A percentile compares a stretch with the other conserved stretches of the same genome.
phyloP scores from a whole-genome alignment of 2,329 filamentous ascomycete species.

The Pezicula radicicola region DNA sequence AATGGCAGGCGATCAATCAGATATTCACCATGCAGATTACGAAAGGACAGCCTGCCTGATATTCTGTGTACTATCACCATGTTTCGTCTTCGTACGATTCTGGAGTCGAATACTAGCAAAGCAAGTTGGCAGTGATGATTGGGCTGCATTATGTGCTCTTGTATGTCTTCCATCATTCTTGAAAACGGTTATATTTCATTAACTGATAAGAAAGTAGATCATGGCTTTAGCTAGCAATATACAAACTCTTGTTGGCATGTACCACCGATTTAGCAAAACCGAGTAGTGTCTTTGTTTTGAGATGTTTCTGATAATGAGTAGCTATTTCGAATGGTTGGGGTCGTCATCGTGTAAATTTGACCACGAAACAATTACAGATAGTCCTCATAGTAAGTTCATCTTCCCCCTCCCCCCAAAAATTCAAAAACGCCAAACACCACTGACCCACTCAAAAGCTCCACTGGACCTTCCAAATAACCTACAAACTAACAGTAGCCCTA shows the following conservation, averaged over 20 bases:
- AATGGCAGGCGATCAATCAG: constrained; percentile 8
- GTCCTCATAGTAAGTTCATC: constrained; percentile 8
- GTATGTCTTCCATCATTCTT: constrained; percentile 1
- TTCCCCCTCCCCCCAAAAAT: too few relatives aligned
- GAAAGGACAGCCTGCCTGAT: constrained; percentile 9
- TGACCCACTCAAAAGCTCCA: constrained; percentile 6
- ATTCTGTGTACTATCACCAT: constrained; percentile 6
- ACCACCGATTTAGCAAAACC: neutral
- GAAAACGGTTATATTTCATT: neutral
- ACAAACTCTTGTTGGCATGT: constrained; percentile 11
- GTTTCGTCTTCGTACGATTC: constrained; percentile 8
- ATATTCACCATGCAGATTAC: constrained; percentile 12
- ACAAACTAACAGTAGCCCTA: constrained; percentile 9
- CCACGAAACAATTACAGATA: constrained; percentile 1
- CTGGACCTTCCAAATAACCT: constrained; percentile 13
- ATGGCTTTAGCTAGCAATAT: constrained; percentile 9
- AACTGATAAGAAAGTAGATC: constrained; percentile 2
- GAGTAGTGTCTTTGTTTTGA: neutral
- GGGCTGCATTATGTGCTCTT: constrained; percentile 9
- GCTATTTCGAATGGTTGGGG: constrained; percentile 10
- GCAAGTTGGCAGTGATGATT: constrained; percentile 12
- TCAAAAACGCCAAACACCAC: neutral
- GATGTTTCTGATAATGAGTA: neutral
- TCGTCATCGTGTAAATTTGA: constrained; percentile 8
- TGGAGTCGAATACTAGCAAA: constrained; percentile 10